These are phyloP conservation scores for Colletotrichum eremochloae DNA, from an alignment of 2,329 filamentous ascomycete genomes.

Conservation along the genomic window DNA sequence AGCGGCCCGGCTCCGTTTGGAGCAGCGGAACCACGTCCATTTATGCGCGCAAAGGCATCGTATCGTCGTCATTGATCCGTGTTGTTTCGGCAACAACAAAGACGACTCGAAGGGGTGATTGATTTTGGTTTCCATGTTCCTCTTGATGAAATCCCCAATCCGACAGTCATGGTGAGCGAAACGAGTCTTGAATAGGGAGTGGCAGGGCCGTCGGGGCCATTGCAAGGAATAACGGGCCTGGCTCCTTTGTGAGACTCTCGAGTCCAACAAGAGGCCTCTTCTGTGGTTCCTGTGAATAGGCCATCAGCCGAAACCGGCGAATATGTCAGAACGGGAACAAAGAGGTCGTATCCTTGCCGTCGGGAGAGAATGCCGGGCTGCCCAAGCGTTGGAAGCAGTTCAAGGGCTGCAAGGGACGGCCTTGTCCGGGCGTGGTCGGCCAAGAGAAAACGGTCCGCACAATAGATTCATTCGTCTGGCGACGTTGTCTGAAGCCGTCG, in stretches of 20 bases:
- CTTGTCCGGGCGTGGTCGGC: too few relatives aligned
- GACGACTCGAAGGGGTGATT: too few relatives aligned
- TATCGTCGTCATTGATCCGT: background rate
- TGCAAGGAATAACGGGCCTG: background rate
- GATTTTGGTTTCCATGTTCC: background rate
- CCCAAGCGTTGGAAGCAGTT: background rate
- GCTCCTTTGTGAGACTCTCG: background rate
- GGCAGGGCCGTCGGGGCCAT: background rate
- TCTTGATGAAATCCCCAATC: background rate
- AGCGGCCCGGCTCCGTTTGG: too few relatives aligned
- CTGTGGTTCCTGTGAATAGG: background rate
- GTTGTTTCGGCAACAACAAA: background rate
- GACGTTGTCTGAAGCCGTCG: too few relatives aligned
- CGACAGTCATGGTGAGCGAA: background rate
- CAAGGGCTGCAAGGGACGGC: background rate
- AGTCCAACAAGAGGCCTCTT: background rate
- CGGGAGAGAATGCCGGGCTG: background rate
- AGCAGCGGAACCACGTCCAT: background rate
- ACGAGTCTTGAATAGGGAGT: background rate
- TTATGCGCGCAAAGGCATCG: background rate
- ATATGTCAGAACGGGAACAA: background rate
- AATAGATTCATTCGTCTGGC: too few relatives aligned
- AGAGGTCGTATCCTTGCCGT: background rate
- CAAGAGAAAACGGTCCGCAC: too few relatives aligned
- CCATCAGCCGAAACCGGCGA: background rate